Base-by-base conservation (phyloP, 2,329 filamentous ascomycete genomes). In the Pseudofabraea citricarpa region DNA sequence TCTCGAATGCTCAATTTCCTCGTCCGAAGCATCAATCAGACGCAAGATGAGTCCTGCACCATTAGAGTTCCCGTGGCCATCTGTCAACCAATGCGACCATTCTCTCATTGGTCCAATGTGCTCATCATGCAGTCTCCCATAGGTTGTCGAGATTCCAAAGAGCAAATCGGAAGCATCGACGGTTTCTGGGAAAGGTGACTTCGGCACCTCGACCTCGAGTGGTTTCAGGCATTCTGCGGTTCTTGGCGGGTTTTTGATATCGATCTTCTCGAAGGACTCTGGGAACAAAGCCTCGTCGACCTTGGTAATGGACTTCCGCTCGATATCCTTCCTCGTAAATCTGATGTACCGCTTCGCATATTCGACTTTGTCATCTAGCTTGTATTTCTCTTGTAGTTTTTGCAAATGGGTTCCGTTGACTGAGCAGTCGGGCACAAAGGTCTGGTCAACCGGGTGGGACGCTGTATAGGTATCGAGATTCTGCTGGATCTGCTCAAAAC, bases 31-130 rank as follows among this genome's bases (percentile, higher is more conserved):
- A 48, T 76, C 74, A 12, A 79, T 56, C 2, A 80, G 67, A 54
- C 77, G 65, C 5, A 79, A 63, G 9, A 80, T 58, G 44, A 80
- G 63, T 57, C 78, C 77, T 35, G 69, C 76, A 15, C 76, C 76
- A 50, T 80, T 80, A 23, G 74, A 75, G 41, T 68, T 63, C 35
- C 75, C 75, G 37, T 69, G 67, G 46, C 73, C 70, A 54, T 80
- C 73, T 3, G 76, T 79, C 46, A 80, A 65, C 76, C 76, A 80
- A 59, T 74, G 78, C 5, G 72, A 69, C 77, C 77, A 80, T 56
- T 80, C 76, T 48, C 73, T 72, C 40, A 79, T 70, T 0, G 75
- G 73, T 41, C 66, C 73, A 2, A 71, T 77, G 42, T 67, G 66
- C 1, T 68, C 62, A 49, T 75, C 71, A 54, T 64, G 73, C 52